Evolutionary conservation across 352 stramenopile genomes (phyloP).

Genomic region (Aphanomyces euteiches): DNA sequence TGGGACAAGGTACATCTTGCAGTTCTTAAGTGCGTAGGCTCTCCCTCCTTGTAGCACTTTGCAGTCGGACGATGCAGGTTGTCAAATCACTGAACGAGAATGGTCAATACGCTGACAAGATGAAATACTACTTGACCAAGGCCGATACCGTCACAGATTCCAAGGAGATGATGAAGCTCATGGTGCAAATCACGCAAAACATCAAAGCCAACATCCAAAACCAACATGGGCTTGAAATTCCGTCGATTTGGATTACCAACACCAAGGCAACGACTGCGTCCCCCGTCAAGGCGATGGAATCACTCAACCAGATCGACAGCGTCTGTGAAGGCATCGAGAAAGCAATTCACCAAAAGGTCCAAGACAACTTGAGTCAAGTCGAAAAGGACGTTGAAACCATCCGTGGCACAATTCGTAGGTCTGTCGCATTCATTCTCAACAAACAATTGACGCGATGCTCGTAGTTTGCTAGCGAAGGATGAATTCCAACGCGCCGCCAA

Average conservation of each 20-base stretch:
- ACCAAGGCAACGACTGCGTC: slow-evolving; percentile 20
- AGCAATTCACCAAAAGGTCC: slow-evolving; percentile 63
- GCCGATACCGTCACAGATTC: slow-evolving; percentile 56
- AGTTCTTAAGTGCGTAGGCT: neutral
- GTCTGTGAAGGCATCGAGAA: slow-evolving; percentile 45
- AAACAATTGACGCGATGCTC: too few species aligned
- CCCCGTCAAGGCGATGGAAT: slow-evolving; percentile 29
- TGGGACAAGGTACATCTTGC: slow-evolving; percentile 39
- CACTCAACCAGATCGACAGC: slow-evolving; percentile 51
- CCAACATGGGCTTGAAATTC: slow-evolving; percentile 58
- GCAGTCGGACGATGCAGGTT: slow-evolving; percentile 68
- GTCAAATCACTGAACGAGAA: slow-evolving; percentile 54
- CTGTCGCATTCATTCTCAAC: neutral
- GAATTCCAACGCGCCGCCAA: slow-evolving; percentile 45
- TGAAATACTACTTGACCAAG: slow-evolving; percentile 67
- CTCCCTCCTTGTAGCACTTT: slow-evolving; percentile 37
- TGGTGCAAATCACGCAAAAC: slow-evolving; percentile 63
- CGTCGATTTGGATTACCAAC: slow-evolving; percentile 48
- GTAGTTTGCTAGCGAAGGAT: slow-evolving; percentile 38
- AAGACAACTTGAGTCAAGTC: slow-evolving; percentile 58
- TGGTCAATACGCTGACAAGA: slow-evolving; percentile 46
- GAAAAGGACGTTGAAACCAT: slow-evolving; percentile 45
- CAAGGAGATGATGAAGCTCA: slow-evolving; percentile 65
- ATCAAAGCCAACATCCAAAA: slow-evolving; percentile 67
- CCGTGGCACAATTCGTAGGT: slow-evolving; percentile 34